A percentile compares a stretch with the other conserved stretches of the same genome.
Evolutionary conservation across 495 filamentous ascomycete species (phyloP).

Genomic region (Trichocladium antarcticum): DNA sequence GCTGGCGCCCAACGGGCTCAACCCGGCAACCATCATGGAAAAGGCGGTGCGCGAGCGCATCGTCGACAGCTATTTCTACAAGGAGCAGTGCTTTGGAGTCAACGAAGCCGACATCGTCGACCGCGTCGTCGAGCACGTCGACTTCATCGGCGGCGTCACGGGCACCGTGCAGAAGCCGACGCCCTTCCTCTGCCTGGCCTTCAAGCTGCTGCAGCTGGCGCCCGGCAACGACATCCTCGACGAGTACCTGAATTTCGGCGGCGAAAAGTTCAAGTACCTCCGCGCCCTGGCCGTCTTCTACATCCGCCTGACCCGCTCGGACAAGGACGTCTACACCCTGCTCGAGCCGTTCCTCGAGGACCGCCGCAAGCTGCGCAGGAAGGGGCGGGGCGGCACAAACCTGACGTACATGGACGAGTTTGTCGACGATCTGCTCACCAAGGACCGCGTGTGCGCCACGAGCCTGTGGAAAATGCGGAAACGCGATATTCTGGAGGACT

Average conservation of each 20-base stretch:
- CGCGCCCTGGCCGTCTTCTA: conserved; percentile 85
- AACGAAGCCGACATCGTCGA: conserved; percentile 86
- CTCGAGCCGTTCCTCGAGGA: conserved; percentile 81
- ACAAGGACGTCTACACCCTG: conserved; percentile 65
- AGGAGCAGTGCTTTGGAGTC: conserved; percentile 93
- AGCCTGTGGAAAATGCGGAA: conserved; percentile 85
- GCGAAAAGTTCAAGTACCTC: conserved; percentile 80
- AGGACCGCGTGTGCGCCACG: conserved; percentile 83
- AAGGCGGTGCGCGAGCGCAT: conserved; percentile 91
- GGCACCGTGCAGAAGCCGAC: conserved; percentile 71
- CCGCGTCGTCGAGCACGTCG: conserved; percentile 72
- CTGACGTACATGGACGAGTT: conserved; percentile 87
- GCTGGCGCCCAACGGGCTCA: conserved; percentile 57
- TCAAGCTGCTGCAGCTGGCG: conserved; percentile 85
- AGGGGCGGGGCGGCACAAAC: conserved; percentile 56
- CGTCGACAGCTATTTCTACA: conserved; percentile 90
- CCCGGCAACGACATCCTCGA: conserved; percentile 68
- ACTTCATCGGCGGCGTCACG: conserved; percentile 74
- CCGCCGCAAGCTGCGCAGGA: conserved; percentile 66
- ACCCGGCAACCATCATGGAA: conserved; percentile 82
- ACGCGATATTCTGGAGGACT: conserved; percentile 74
- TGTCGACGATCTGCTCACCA: conserved; percentile 79
- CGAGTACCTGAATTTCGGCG: conserved; percentile 63
- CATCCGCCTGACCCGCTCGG: conserved; percentile 73
- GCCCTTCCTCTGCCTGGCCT: conserved; percentile 87